Conservation (phyloP, 768 basidiomycete genomes). For the Phlebiopsis gigantea region DNA sequence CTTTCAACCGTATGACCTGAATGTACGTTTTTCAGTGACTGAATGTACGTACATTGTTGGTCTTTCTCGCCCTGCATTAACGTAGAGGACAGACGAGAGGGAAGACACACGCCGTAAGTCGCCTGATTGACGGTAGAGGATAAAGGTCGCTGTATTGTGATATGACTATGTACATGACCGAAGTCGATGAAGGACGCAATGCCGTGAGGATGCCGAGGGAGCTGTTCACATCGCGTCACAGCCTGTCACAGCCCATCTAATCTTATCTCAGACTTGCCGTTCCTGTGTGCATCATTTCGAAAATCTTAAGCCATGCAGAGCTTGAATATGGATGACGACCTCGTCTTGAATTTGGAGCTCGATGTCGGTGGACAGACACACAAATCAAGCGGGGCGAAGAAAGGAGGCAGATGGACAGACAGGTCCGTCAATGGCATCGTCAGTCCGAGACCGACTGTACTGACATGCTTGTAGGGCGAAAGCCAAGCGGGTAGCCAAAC, state of each 20-base stretch:
- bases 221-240: neutral
- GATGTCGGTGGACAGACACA: slow-evolving; percentile 28
- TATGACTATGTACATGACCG: neutral
- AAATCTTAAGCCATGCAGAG: neutral
- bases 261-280: neutral
- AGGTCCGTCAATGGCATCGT: slow-evolving; percentile 39
- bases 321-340: slow-evolving; percentile 17
- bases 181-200: neutral
- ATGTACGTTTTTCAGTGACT: neutral
- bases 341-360: slow-evolving; percentile 23
- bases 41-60: neutral
- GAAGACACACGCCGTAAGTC: neutral
- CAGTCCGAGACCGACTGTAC: slow-evolving; percentile 13
- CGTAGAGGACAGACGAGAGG: neutral
- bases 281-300: neutral
- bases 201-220: neutral
- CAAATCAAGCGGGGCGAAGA: slow-evolving; percentile 31
- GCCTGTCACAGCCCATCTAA: no score
- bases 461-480: slow-evolving; percentile 48
- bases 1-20: neutral
- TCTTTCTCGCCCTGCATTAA: neutral
- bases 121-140: neutral
- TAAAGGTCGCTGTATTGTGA: neutral
- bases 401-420: slow-evolving; percentile 74
- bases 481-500: slow-evolving; percentile 64